Evolutionary conservation across 306 rosid genomes (phyloP), one percentile per base, ranked within the genome.

Genomic region (Begonia fuchsioides): DNA sequence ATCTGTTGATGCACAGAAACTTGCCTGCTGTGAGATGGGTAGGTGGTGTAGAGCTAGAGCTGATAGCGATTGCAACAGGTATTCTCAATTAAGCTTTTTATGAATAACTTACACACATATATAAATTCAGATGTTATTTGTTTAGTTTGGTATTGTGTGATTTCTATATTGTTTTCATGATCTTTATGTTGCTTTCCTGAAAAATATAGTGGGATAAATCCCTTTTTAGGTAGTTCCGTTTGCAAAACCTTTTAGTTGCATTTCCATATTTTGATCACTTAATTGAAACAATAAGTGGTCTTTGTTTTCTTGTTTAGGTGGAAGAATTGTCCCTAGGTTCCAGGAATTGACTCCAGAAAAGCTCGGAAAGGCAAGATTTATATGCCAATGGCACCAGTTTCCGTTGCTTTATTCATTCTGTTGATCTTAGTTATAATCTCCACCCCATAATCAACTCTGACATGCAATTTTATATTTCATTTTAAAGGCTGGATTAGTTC

Each of bases 11-110:
- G 96, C 81, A 86, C 72, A 77, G 98, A 64, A 77, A 92, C 68
- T 72, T 92, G 68, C 98, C 96, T 12, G 96, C 98, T 57, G 98
- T 86, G 47, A 79, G 98, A 80, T 92, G 98, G 96, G 98, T 92
- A 49, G 98, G 98, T 65, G 98, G 98, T 75, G 98, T 92, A 50
- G 98, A 85, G 83, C 68, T 92, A 68, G 98, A 92, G 66, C 68
- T 92, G 71, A 92, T 92, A 62, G 96, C 98, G 17, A 92, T 92
- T 61, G 98, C 98, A 49, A 92, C 98, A 32, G 96, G 98, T 41
- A n/a, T 41, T 11, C n/a, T n/a, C 14, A 10, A 10, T 10, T 41
- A 41, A 26, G 5, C 35, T 26, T 26, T 26, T 26, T 1, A 26
- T 2, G 35, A 26, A 26, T 26, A n/a, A n/a, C n/a, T n/a, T n/a